These are phyloP conservation scores for Tolypocladium sp. DNA, from an alignment of 2,329 filamentous ascomycete genomes.

Conservation along the genomic window DNA sequence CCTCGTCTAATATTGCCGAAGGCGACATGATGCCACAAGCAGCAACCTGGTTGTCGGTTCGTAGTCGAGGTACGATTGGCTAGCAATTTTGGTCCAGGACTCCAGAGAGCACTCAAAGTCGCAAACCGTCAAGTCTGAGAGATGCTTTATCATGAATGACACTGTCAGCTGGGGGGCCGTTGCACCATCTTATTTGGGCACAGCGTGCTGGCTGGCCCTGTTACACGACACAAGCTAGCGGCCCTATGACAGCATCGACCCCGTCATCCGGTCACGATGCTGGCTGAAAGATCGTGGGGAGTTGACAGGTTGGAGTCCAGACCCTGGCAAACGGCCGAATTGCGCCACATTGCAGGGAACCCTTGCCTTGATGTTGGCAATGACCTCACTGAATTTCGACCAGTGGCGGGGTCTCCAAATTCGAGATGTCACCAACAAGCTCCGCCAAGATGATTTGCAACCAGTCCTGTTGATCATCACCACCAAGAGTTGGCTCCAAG, in stretches of 20 bases:
- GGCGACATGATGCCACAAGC: conserved; percentile 27
- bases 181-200: background rate
- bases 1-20: conserved; percentile 10
- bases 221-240: background rate
- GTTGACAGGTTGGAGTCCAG: background rate
- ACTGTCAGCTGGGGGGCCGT: background rate
- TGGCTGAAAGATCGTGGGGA: background rate
- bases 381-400: background rate
- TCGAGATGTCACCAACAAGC: too few species aligned
- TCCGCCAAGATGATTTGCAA: too few species aligned
- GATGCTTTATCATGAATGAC: background rate
- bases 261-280: background rate
- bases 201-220: background rate
- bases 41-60: background rate
- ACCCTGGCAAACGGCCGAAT: background rate
- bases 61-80: background rate
- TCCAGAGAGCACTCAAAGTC: too few species aligned
- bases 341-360: background rate
- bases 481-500: too few species aligned
- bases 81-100: background rate
- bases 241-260: background rate
- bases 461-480: too few species aligned
- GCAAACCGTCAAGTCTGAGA: background rate
- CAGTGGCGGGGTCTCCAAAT: background rate
- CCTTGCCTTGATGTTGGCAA: background rate